Conservation (phyloP, 805 yeast genomes). For the Lipomyces starkeyi region DNA sequence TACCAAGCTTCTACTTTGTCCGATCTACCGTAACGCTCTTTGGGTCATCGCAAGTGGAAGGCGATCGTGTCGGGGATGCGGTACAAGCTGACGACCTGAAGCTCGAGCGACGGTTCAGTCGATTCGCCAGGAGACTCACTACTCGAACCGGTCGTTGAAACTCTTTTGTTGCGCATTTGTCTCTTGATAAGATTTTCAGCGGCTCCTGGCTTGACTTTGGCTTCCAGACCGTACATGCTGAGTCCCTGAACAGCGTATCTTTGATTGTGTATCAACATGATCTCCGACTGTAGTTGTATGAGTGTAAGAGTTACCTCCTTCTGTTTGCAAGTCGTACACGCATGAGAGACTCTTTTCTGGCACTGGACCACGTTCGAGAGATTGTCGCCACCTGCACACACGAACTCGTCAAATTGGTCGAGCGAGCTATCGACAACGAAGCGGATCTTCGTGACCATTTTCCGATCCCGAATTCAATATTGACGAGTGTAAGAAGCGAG, state of each 20-base stretch:
- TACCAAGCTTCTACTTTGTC: slow-evolving; percentile 11
- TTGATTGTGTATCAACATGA: background rate
- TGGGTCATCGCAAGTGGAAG: background rate
- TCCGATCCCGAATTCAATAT: background rate
- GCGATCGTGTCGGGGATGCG: background rate
- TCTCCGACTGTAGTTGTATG: background rate
- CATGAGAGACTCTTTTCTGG: slow-evolving; percentile 40
- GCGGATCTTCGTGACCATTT: slow-evolving; percentile 22
- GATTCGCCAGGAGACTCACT: too few relatives aligned
- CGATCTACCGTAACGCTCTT: background rate
- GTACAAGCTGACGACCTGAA: background rate
- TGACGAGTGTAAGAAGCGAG: background rate
- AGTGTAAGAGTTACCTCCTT: slow-evolving; percentile 31
- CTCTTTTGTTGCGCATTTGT: background rate
- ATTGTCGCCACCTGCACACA: background rate
- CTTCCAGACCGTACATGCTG: slow-evolving; percentile 39
- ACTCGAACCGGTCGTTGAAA: too few relatives aligned
- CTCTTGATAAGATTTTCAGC: background rate
- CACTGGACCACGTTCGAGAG: slow-evolving; percentile 29
- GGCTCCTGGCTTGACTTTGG: slow-evolving; percentile 15
- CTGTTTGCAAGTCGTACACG: slow-evolving; percentile 39
- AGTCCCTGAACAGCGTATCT: slow-evolving; percentile 41
- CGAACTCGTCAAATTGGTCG: slow-evolving; percentile 3
- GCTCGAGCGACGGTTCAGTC: background rate
- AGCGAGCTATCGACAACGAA: slow-evolving; percentile 20